Evolutionary conservation across 257 asterid genomes (phyloP), one percentile per base, ranked within the genome.

Genomic region (Nicotiana noctiflora): DNA sequence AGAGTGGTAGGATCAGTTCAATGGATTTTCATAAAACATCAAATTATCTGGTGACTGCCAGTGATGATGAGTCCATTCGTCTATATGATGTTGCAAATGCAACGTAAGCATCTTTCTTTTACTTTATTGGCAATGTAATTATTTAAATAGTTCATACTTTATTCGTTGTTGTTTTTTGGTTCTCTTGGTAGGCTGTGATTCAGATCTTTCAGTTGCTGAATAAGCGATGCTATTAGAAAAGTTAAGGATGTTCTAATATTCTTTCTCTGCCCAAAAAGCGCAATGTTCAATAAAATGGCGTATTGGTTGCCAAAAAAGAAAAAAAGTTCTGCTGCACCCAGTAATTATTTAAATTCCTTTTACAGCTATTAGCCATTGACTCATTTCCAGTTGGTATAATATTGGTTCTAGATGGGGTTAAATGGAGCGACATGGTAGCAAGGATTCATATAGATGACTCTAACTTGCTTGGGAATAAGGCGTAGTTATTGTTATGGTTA

Each of bases 1-100:
- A 95, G 99, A 96, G 89, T 86, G 96, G 98, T 67, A 89, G 98
- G 85, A 96, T 96, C 75, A 96, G 98, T 89, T 96, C 99, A 25
- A 92, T 92, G 99, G 99, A 96, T 88, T 96, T 92, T 82, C 98
- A 94, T 57, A 94, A 88, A 88, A 88, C 95, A 37, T 90, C 97
- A 80, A 90, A 80, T 89, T 91, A 86, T 87, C 84, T 96, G 90
- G 98, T 96, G 46, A 96, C 98, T 59, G 98, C 99, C 64, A 92
- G 99, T 83, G 98, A 92, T 82, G 98, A 93, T 83, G 99, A 96
- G 85, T 94, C 98, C 53, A 92, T 96, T 70, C 96, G 98, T 81
- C 89, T 96, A 60, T 96, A 96, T 75, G 98, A 94, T 86, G 96
- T 92, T 17, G 85, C 97, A 23, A 92, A 83, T 87, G 98, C 99